Percentiles rank a stretch among this genome's conserved stretches.
phyloP scores from a whole-genome alignment of 495 filamentous ascomycete species.

The Hypoxylon lienhwacheense region DNA sequence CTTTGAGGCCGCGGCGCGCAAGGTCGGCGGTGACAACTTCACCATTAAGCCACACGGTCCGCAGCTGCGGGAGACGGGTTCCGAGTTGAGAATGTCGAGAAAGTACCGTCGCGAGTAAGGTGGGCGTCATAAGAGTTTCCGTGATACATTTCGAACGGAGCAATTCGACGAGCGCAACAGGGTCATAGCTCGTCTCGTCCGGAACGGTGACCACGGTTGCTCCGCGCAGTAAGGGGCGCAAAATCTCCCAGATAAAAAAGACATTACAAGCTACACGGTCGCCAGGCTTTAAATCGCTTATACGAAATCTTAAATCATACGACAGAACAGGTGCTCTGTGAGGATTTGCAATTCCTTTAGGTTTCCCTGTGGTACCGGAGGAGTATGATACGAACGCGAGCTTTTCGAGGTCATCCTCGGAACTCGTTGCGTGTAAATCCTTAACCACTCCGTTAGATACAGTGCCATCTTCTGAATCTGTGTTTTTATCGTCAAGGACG shows the following conservation, averaged over 20 bases:
- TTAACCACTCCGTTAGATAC: constrained; percentile 42
- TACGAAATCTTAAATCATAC: constrained; percentile 63
- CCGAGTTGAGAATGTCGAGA: constrained; percentile 61
- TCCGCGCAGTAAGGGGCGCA: constrained; percentile 67
- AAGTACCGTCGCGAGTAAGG: constrained; percentile 65
- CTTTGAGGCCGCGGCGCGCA: constrained; percentile 59
- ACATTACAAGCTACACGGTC: constrained; percentile 74
- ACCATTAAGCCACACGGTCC: constrained; percentile 69
- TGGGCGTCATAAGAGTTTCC: constrained; percentile 76
- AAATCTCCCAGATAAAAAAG: constrained; percentile 75
- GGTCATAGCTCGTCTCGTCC: constrained; percentile 70
- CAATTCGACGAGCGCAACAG: constrained; percentile 64
- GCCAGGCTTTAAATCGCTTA: constrained; percentile 63
- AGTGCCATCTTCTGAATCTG: constrained; percentile 27
- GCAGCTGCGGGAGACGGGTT: constrained; percentile 58
- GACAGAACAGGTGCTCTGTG: constrained; percentile 66
- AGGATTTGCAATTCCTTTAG: constrained; percentile 70
- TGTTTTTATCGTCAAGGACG: constrained; percentile 52
- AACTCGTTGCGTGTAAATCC: constrained; percentile 49
- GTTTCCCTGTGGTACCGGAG: constrained; percentile 67
- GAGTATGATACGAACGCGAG: constrained; percentile 69
- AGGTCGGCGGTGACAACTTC: constrained; percentile 72
- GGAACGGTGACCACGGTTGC: constrained; percentile 67
- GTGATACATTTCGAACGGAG: constrained; percentile 60
- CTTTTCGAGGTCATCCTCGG: constrained; percentile 63